A percentile compares a stretch with the other conserved stretches of the same genome.
Evolutionary conservation across 2,329 filamentous ascomycete genomes (phyloP).

Genomic region (Orbilia oligospora): DNA sequence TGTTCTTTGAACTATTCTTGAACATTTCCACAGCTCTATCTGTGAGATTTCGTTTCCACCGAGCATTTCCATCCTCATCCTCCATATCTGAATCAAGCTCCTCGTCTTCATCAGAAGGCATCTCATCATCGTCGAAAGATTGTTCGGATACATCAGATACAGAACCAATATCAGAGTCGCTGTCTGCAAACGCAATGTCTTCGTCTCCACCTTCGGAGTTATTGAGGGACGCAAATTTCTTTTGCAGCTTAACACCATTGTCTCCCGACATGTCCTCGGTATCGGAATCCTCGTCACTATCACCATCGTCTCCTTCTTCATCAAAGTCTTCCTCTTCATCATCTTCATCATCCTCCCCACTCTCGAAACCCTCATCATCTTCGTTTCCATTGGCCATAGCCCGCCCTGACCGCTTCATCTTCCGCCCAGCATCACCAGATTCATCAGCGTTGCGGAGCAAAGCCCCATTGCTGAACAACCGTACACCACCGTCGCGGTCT

Average conservation of each 20-base stretch:
- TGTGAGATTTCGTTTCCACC: conserved; percentile 90
- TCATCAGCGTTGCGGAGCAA: conserved; percentile 74
- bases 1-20: conserved; percentile 40
- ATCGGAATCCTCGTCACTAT: conserved; percentile 71
- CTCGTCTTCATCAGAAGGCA: conserved; percentile 71
- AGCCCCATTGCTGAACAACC: conserved; percentile 85
- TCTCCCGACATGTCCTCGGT: conserved; percentile 66
- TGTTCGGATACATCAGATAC: conserved; percentile 74
- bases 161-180: conserved; percentile 95
- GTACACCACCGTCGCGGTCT: conserved; percentile 78
- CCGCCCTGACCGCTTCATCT: conserved; percentile 74
- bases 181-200: conserved; percentile 92
- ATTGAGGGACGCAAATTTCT: conserved; percentile 67
- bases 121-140: conserved; percentile 63
- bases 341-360: conserved; percentile 67
- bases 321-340: conserved; percentile 75
- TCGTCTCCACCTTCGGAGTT: conserved; percentile 67
- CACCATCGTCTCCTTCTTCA: conserved; percentile 72
- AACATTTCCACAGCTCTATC: conserved; percentile 74
- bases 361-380: conserved; percentile 69
- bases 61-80: conserved; percentile 71
- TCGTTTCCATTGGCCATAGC: conserved; percentile 70
- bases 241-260: conserved; percentile 65
- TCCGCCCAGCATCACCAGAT: conserved; percentile 74
- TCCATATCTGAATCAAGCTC: conserved; percentile 69